Conservation (phyloP, 2,329 filamentous ascomycete genomes). For the Colletotrichum sublineola region DNA sequence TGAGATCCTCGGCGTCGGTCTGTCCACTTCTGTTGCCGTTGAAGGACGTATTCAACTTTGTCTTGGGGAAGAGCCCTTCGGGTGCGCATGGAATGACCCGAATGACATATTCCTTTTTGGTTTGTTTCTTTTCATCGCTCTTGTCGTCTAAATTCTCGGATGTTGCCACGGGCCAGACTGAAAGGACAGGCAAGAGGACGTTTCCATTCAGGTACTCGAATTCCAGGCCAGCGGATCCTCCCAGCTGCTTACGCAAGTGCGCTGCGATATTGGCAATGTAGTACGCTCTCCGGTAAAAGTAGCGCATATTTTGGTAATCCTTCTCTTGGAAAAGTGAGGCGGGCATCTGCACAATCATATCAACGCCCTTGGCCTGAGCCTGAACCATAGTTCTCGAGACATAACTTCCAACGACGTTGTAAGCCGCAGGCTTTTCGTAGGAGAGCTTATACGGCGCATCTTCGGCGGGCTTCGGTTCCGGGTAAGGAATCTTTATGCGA, state of each 20-base stretch:
- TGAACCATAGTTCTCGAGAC: conserved; percentile 80
- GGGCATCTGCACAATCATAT: conserved; percentile 92
- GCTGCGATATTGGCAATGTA: conserved; percentile 87
- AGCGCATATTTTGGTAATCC: conserved; percentile 92
- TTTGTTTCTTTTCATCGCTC: conserved; percentile 45
- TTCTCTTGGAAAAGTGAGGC: conserved; percentile 87
- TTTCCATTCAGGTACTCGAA: conserved; percentile 82
- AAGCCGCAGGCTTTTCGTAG: conserved; percentile 79
- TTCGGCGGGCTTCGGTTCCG: conserved; percentile 80
- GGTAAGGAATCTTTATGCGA: conserved; percentile 84
- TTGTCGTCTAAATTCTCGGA: conserved; percentile 42
- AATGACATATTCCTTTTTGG: conserved; percentile 67
- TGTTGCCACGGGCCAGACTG: conserved; percentile 55
- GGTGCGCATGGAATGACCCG: conserved; percentile 83
- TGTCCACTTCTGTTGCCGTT: conserved; percentile 76
- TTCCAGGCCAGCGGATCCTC: conserved; percentile 66
- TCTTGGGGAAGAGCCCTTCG: conserved; percentile 75
- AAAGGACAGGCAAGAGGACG: conserved; percentile 77
- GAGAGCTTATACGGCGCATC: conserved; percentile 86
- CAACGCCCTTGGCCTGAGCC: conserved; percentile 73
- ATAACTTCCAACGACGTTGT: conserved; percentile 93
- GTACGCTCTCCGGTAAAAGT: conserved; percentile 94
- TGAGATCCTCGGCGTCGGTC: conserved; percentile 56
- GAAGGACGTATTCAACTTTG: conserved; percentile 78
- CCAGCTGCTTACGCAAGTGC: conserved; percentile 71